These are phyloP conservation scores for Crithidia sp. DNA, from an alignment of 208 protist species.

Conservation along the genomic window DNA sequence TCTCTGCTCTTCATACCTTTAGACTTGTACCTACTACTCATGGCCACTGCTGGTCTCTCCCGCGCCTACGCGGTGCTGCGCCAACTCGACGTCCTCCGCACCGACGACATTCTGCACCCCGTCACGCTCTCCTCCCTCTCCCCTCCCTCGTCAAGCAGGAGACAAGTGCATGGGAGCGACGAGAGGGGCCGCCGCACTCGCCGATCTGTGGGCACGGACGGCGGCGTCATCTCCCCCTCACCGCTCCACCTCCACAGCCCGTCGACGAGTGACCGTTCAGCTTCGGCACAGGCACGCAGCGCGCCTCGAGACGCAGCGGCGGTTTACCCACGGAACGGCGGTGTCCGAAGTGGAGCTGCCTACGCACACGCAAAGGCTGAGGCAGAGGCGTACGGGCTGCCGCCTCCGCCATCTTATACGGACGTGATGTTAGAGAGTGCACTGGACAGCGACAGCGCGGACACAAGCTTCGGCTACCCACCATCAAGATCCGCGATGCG, in stretches of 20 bases:
- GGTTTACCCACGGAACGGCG: too few relatives aligned
- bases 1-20: too few relatives aligned
- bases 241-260: not conserved
- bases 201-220: not conserved
- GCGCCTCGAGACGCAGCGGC: too few relatives aligned
- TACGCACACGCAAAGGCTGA: not conserved
- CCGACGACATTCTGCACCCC: conserved; percentile 51
- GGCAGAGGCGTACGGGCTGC: conserved; percentile 6
- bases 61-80: conserved; percentile 72
- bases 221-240: not conserved
- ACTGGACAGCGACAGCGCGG: not conserved
- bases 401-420: conserved; percentile 3
- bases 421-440: not conserved
- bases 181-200: not conserved
- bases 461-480: not conserved
- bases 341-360: too few relatives aligned
- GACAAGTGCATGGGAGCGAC: not conserved
- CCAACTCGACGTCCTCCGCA: conserved; percentile 61
- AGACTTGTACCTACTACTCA: not conserved
- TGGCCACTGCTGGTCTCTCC: conserved; percentile 50
- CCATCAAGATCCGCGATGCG: not conserved
- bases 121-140: conserved; percentile 7
- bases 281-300: not conserved
- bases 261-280: not conserved
- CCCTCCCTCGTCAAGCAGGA: not conserved